Percentiles rank a stretch among this genome's conserved stretches.
phyloP scores from a whole-genome alignment of 192 early-diverging fungal genomes.

The Coemansia sp. region DNA sequence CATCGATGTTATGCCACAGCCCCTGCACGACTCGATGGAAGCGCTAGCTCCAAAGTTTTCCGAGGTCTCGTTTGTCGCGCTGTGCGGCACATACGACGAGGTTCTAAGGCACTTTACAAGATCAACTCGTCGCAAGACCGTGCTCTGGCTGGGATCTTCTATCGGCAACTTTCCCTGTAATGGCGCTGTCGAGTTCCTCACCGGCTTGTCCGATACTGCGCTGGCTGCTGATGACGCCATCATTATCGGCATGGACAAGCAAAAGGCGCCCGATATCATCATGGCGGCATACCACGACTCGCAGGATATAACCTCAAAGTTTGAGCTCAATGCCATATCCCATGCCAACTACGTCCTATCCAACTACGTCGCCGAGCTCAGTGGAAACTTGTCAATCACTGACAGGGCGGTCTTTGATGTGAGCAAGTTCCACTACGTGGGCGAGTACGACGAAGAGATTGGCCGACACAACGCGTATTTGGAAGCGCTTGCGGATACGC shows the following conservation, averaged over 20 bases:
- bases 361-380: constrained; percentile 17
- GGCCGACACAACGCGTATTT: constrained; percentile 87
- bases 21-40: constrained; percentile 72
- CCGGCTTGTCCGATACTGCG: constrained; percentile 54
- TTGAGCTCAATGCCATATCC: constrained; percentile 84
- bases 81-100: constrained; percentile 92
- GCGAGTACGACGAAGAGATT: constrained; percentile 68
- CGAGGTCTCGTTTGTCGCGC: constrained; percentile 73
- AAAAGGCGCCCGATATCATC: constrained; percentile 73
- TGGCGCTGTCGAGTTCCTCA: constrained; percentile 73
- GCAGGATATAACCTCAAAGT: constrained; percentile 74
- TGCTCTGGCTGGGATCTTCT: constrained; percentile 91
- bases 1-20: constrained; percentile 83
- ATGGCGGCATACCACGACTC: constrained; percentile 86
- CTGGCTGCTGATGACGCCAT: constrained; percentile 75
- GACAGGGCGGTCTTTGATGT: constrained; percentile 60
- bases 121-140: constrained; percentile 63
- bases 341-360: constrained; percentile 76
- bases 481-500: constrained; percentile 58
- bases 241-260: constrained; percentile 84
- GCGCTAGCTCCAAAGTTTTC: constrained; percentile 64
- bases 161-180: constrained; percentile 79
- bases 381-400: not conserved
- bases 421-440: constrained; percentile 70
- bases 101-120: constrained; percentile 64